A percentile compares a stretch with the other conserved stretches of the same genome.
phyloP scores from a whole-genome alignment of 768 basidiomycete genomes.

The Suillus spraguei region DNA sequence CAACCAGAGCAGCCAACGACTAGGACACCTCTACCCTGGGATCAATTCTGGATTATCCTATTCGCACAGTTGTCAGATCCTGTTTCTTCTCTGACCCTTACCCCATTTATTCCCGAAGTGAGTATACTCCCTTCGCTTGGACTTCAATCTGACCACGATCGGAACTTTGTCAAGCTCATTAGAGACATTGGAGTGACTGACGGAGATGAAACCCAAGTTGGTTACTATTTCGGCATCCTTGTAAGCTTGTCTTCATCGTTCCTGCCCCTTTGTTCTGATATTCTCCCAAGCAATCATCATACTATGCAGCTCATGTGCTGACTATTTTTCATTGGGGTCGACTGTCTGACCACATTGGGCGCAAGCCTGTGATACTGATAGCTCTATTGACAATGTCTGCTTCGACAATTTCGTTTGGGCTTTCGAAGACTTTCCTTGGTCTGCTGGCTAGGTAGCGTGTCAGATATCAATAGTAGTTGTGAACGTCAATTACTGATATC shows the following conservation, averaged over 20 bases:
- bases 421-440: slow-evolving; percentile 47
- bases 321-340: slow-evolving; percentile 52
- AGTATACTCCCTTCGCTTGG: slow-evolving; percentile 13
- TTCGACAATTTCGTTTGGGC: slow-evolving; percentile 50
- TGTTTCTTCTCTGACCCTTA: slow-evolving; percentile 70
- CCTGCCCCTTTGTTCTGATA: slow-evolving; percentile 33
- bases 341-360: slow-evolving; percentile 49
- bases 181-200: slow-evolving; percentile 38
- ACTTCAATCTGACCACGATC: neutral
- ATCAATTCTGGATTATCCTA: slow-evolving; percentile 67
- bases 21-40: slow-evolving; percentile 64
- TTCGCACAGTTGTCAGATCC: slow-evolving; percentile 76
- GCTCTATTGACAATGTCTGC: slow-evolving; percentile 46
- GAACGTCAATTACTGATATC: neutral
- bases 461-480: neutral
- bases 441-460: slow-evolving; percentile 40
- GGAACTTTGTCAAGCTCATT: slow-evolving; percentile 21
- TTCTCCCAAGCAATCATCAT: slow-evolving; percentile 43
- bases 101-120: slow-evolving; percentile 69
- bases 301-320: slow-evolving; percentile 49
- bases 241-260: slow-evolving; percentile 30
- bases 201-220: slow-evolving; percentile 47
- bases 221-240: slow-evolving; percentile 51
- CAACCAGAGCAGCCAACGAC: slow-evolving; percentile 19
- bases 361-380: slow-evolving; percentile 47